phyloP scores from a whole-genome alignment of 1,139 yeast genomes.

The Protomyces lactucae-debilis region DNA sequence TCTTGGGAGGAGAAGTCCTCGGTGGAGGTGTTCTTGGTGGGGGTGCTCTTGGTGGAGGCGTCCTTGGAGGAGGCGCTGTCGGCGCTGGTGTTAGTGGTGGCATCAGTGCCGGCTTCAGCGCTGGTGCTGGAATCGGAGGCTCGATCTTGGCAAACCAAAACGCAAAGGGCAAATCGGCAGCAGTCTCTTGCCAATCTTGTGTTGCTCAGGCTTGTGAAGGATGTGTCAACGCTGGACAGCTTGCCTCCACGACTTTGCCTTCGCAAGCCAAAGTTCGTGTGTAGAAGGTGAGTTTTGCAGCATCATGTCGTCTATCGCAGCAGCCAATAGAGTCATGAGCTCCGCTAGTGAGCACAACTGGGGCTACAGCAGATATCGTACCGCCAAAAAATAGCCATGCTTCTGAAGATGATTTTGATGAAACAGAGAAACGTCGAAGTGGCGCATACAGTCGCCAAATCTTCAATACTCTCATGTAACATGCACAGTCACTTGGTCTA shows the following conservation, averaged over 20 bases:
- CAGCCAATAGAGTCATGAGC: no score
- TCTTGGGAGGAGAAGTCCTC: not conserved
- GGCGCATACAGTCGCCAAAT: no score
- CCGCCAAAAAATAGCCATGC: no score
- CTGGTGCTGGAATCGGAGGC: not conserved
- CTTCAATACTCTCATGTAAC: no score
- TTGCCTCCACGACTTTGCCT: not conserved
- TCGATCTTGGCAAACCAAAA: not conserved
- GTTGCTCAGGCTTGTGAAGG: not conserved
- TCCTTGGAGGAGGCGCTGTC: not conserved
- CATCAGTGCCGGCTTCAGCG: not conserved
- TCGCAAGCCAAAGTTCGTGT: not conserved
- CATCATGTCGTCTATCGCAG: no score
- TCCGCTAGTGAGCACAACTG: no score
- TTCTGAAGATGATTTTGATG: no score
- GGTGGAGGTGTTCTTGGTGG: not conserved
- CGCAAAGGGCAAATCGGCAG: not conserved
- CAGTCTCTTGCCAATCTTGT: not conserved
- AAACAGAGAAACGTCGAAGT: no score
- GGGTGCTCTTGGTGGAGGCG: not conserved
- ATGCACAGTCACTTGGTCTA: constrained; percentile 41
- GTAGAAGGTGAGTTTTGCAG: not conserved
- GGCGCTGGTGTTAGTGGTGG: not conserved
- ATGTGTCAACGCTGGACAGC: not conserved
- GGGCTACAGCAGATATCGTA: no score